phyloP scores from a whole-genome alignment of 768 basidiomycete species.

The Boletus patriciae region DNA sequence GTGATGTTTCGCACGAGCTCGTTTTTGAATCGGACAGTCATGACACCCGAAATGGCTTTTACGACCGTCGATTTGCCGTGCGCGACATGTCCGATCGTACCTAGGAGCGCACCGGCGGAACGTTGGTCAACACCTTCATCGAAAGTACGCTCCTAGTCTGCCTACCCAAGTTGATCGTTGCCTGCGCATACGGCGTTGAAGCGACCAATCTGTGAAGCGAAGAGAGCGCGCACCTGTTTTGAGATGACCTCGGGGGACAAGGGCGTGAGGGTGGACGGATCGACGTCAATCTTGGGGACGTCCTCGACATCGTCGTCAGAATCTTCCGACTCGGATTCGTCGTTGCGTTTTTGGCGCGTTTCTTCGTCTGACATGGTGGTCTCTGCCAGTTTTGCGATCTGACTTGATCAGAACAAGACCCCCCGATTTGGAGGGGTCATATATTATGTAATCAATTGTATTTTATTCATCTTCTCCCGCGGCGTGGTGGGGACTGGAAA shows the following conservation, averaged over 20 bases:
- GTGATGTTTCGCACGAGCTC: conserved; percentile 99
- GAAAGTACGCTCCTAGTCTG: not conserved
- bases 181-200: conserved; percentile 48
- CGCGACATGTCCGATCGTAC: conserved; percentile 98
- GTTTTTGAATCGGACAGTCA: conserved; percentile 99
- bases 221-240: conserved; percentile 65
- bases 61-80: conserved; percentile 97
- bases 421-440: not conserved
- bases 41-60: conserved; percentile 97
- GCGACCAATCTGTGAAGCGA: not conserved
- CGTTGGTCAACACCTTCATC: not conserved
- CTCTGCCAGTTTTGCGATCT: conserved; percentile 13
- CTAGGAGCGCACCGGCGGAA: conserved; percentile 39
- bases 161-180: conserved; percentile 90
- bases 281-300: conserved; percentile 73
- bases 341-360: conserved; percentile 58
- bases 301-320: conserved; percentile 55
- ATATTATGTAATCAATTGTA: conserved; percentile 20
- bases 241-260: conserved; percentile 89
- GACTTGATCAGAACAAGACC: conserved; percentile 20
- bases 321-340: conserved; percentile 62
- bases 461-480: conserved; percentile 11
- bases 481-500: not conserved
- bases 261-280: conserved; percentile 79
- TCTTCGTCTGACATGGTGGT: conserved; percentile 67